A percentile compares a stretch with the other conserved stretches of the same genome.
Conservation (phyloP, 495 filamentous ascomycete genomes). For the Xylaria cubensis region DNA sequence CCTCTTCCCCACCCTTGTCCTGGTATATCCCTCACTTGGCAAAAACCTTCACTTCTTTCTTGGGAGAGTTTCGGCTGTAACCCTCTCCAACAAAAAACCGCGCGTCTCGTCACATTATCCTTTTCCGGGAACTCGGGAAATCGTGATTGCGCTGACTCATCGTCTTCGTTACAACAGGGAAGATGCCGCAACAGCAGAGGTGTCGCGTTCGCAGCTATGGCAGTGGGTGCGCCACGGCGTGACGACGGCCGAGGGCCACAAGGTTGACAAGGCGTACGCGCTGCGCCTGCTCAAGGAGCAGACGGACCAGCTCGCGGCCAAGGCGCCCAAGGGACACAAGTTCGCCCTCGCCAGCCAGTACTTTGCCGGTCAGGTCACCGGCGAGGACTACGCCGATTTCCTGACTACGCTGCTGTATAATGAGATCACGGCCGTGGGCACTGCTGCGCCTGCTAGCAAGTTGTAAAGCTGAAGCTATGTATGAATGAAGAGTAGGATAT, state of each 20-base stretch:
- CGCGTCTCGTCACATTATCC: not conserved
- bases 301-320: constrained; percentile 73
- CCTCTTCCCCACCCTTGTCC: constrained; percentile 5
- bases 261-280: constrained; percentile 89
- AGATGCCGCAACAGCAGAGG: constrained; percentile 96
- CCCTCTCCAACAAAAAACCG: not conserved
- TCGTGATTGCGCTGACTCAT: constrained; percentile 29
- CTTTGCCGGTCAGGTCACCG: constrained; percentile 90
- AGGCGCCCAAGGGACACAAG: constrained; percentile 89
- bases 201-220: constrained; percentile 91
- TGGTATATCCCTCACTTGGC: constrained; percentile 18
- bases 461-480: constrained; percentile 11
- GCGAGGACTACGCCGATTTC: constrained; percentile 97
- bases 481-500: not conserved
- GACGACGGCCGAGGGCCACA: constrained; percentile 86
- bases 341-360: constrained; percentile 90
- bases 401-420: constrained; percentile 92
- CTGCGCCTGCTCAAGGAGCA: constrained; percentile 86
- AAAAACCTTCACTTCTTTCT: not conserved
- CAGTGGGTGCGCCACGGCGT: constrained; percentile 93
- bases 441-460: constrained; percentile 74
- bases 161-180: constrained; percentile 58
- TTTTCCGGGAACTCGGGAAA: not conserved
- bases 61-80: not conserved
- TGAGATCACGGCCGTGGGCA: constrained; percentile 87